Base-by-base conservation (phyloP, 108 stramenopile genomes). In the Cyclotella atomus region DNA sequence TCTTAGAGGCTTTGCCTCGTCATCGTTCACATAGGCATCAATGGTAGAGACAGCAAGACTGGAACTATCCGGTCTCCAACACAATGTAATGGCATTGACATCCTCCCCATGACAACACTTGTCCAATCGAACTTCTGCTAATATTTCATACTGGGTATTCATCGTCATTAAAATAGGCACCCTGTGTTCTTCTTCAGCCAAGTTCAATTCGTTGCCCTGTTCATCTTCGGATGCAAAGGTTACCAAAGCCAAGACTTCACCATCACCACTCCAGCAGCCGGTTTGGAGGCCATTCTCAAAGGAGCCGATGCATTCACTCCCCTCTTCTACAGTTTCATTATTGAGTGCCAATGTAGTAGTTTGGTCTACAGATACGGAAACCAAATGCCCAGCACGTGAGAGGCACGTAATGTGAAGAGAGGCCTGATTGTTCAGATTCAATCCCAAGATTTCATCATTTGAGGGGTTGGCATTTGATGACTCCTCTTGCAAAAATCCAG, bases 201-300 rank as follows among this genome's bases (percentile, higher is more conserved):
- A 16, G 54, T 66, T 33, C 1, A 55, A 46, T 25, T 41, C 64
- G 59, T 82, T 73, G 2, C 65, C 73, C 25, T 77, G 73, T 24
- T 84, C 89, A 29, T 91, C 87, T 10, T 89, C 89, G 25, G 53
- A 75, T 16, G 86, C 79, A 69, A 83, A 83, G 25, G 91, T 91
- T 9, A 91, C 82, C 59, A 95, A 79, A 14, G 86, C 81, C 60
- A 95, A 62, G 2, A 92, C 68, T 82, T 95, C 92, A 10, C 86
- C 76, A 82, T 95, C 95, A 3, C 89, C 87, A 89, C 91, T 92
- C 92, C 92, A 95, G 21, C 71, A 67, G 17, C 82, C 92, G 45
- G 87, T 80, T 54, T 87, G 78, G 23, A 95, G 47, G 0, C 95
- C 95, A 71, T 92, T 77, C 53, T 93, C 92, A 73, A 95, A 95